Evolutionary conservation across 2,329 filamentous ascomycete species (phyloP).

Genomic region (Rachicladosporium sp.): DNA sequence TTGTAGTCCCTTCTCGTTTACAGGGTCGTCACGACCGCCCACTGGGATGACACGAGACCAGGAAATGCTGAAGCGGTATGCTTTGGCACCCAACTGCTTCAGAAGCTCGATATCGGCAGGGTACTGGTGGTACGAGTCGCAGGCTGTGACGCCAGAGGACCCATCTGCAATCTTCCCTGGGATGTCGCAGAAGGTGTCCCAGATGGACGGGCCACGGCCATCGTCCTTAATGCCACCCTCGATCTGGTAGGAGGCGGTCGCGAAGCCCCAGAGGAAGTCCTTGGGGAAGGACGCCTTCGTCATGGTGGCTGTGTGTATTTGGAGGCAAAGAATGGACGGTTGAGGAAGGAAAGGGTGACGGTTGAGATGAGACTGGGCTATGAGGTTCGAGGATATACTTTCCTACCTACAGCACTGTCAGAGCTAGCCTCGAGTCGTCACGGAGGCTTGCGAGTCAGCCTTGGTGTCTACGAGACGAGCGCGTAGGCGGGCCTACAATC

Average conservation of each 20-base stretch:
- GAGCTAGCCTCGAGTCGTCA: no score
- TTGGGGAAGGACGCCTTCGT: constrained; percentile 10
- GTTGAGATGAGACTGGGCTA: no score
- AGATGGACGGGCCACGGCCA: constrained; percentile 71
- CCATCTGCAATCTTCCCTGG: constrained; percentile 74
- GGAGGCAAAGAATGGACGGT: no score
- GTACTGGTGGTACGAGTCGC: constrained; percentile 76
- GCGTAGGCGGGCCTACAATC: no score
- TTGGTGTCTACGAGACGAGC: no score
- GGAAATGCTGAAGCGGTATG: constrained; percentile 75
- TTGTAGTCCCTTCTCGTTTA: constrained; percentile 66
- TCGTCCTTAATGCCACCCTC: constrained; percentile 65
- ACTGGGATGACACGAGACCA: constrained; percentile 75
- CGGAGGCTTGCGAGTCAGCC: no score
- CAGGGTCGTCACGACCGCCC: constrained; percentile 68
- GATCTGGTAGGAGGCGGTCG: constrained; percentile 80
- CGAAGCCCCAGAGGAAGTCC: constrained; percentile 60
- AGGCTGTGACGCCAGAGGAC: constrained; percentile 62
- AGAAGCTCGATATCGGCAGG: constrained; percentile 66
- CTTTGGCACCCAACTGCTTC: constrained; percentile 58
- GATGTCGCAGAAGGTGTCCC: constrained; percentile 76
- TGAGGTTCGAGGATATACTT: no score
- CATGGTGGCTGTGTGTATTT: constrained; percentile 6
- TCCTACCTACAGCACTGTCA: no score
- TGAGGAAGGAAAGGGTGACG: no score